Evolutionary conservation across 1,284 basidiomycete genomes (phyloP).

Genomic region (Ustilago esculenta): DNA sequence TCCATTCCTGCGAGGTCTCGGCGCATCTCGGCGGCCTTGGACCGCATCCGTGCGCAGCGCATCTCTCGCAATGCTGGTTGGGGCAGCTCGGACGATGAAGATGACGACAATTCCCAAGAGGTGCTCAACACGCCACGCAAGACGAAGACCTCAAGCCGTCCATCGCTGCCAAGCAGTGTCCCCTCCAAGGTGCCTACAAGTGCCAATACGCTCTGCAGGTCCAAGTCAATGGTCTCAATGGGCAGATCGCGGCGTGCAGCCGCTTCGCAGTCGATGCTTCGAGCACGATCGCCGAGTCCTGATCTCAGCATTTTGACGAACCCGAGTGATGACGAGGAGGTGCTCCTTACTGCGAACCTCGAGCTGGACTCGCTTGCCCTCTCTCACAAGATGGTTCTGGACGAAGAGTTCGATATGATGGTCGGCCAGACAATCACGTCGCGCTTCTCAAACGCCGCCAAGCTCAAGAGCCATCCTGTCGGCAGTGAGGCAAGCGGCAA

Average conservation of each 20-base stretch:
- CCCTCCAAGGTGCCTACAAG: background rate
- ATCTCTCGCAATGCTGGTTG: slow-evolving; percentile 16
- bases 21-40: slow-evolving; percentile 29
- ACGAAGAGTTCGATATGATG: slow-evolving; percentile 40
- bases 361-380: slow-evolving; percentile 6
- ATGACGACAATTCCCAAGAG: background rate
- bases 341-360: slow-evolving; percentile 28
- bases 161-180: slow-evolving; percentile 6
- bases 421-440: slow-evolving; percentile 17
- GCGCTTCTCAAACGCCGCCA: slow-evolving; percentile 14
- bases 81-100: slow-evolving; percentile 34
- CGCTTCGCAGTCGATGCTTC: slow-evolving; percentile 3
- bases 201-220: background rate
- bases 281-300: slow-evolving; percentile 21
- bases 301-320: slow-evolving; percentile 26
- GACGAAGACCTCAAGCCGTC: background rate
- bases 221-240: slow-evolving; percentile 15
- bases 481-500: background rate
- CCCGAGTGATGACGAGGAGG: slow-evolving; percentile 37
- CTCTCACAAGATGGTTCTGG: slow-evolving; percentile 12
- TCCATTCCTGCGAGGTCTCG: slow-evolving; percentile 34
- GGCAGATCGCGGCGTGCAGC: background rate
- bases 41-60: slow-evolving; percentile 22
- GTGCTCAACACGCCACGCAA: slow-evolving; percentile 1
- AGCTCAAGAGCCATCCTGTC: background rate